Evolutionary conservation across 116 monocot species (phyloP).

Genomic region (Papilionanthe hybrid): DNA sequence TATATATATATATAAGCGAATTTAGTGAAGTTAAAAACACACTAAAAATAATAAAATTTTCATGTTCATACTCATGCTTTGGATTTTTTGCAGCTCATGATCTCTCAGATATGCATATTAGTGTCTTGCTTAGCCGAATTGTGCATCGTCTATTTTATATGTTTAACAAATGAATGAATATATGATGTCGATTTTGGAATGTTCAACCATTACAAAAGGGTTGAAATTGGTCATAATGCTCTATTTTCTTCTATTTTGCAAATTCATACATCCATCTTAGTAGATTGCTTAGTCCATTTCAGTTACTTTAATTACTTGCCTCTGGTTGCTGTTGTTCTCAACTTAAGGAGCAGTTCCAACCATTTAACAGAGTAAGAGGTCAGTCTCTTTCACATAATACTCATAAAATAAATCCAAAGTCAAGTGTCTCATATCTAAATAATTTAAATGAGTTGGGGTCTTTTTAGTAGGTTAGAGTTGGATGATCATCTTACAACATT

Average conservation of each 20-base stretch:
- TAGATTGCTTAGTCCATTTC: conserved; percentile 12
- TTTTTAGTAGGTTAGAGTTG: not conserved
- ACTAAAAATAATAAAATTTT: not conserved
- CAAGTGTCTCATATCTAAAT: not conserved
- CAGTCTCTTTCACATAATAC: no score
- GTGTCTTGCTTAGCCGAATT: not conserved
- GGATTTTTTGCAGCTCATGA: not conserved
- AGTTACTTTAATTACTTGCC: conserved; percentile 11
- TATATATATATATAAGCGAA: not conserved
- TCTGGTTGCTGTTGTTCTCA: conserved; percentile 4
- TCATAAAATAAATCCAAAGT: not conserved
- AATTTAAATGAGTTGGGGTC: not conserved
- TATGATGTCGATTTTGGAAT: not conserved
- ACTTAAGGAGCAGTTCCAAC: conserved; percentile 2
- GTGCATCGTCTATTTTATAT: not conserved
- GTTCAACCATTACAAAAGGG: not conserved
- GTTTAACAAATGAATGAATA: not conserved
- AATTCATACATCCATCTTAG: not conserved
- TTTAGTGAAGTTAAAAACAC: not conserved
- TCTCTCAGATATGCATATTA: not conserved
- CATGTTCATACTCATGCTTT: not conserved
- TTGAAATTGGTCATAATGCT: not conserved
- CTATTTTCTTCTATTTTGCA: conserved; percentile 1
- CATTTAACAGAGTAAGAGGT: no score
- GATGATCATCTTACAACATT: not conserved